Conservation (phyloP, 2,329 filamentous ascomycete species). For the Colletotrichum agaves region DNA sequence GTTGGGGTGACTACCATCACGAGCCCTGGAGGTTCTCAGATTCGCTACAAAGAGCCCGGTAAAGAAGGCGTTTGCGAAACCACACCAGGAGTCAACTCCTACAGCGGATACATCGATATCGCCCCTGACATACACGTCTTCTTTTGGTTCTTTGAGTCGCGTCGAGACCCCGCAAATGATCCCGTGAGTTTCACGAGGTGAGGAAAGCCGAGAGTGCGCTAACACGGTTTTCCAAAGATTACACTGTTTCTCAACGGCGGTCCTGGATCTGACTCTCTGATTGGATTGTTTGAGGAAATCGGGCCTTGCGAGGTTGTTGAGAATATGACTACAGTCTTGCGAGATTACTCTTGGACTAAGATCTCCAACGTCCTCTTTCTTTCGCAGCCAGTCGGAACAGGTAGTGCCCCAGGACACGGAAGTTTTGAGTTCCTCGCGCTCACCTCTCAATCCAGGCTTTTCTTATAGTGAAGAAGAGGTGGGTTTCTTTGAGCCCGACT, state of each 20-base stretch:
- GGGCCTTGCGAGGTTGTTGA: slow-evolving; percentile 14
- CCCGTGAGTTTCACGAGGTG: background rate
- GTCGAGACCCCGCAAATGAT: slow-evolving; percentile 22
- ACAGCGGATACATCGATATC: slow-evolving; percentile 19
- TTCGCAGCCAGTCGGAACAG: slow-evolving; percentile 15
- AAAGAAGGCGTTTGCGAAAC: slow-evolving; percentile 23
- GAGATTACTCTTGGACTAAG: slow-evolving; percentile 18
- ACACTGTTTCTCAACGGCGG: slow-evolving; percentile 13
- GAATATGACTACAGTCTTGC: slow-evolving; percentile 15
- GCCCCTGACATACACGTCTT: slow-evolving; percentile 18
- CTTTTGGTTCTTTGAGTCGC: slow-evolving; percentile 28
- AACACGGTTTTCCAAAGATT: background rate
- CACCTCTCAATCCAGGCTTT: background rate
- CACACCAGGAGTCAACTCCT: slow-evolving; percentile 21
- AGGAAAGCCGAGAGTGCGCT: too few relatives aligned
- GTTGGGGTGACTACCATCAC: slow-evolving; percentile 18
- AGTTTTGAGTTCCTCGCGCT: fast-evolving
- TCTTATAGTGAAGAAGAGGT: slow-evolving; percentile 26
- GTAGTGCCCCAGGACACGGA: background rate
- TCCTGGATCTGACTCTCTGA: slow-evolving; percentile 3
- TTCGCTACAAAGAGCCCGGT: slow-evolving; percentile 18
- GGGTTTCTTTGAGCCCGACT: slow-evolving; percentile 9
- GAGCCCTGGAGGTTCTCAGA: slow-evolving; percentile 10
- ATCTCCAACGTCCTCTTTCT: slow-evolving; percentile 17
- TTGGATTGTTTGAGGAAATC: slow-evolving; percentile 14